Evolutionary conservation across 1,139 yeast genomes (phyloP).

Genomic region (Torulaspora pretoriensis): DNA sequence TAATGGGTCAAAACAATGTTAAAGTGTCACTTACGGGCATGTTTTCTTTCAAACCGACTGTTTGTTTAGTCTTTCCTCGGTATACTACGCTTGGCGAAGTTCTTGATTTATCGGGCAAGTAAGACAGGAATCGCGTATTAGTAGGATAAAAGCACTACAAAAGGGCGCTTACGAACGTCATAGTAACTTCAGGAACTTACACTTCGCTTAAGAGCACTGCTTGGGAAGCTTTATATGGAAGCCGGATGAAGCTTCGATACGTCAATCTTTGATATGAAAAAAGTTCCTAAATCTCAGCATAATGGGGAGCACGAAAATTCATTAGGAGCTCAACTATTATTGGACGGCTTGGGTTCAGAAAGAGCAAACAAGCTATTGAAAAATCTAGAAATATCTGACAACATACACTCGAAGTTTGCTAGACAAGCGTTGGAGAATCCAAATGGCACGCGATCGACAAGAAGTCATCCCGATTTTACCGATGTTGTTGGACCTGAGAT

Average conservation of each 20-base stretch:
- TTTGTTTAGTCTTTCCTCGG: neutral
- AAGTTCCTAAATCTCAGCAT: constrained; percentile 3
- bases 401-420: constrained; percentile 16
- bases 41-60: neutral
- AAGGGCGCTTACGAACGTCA: neutral
- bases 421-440: constrained; percentile 14
- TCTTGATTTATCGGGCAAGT: neutral
- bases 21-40: neutral
- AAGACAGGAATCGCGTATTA: neutral
- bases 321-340: neutral
- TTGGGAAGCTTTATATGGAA: neutral
- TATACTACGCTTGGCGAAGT: neutral
- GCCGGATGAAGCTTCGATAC: constrained; percentile 11
- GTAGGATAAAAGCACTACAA: neutral
- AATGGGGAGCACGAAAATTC: constrained; percentile 1
- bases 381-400: constrained; percentile 17
- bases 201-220: neutral
- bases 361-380: constrained; percentile 11
- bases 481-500: neutral
- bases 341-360: constrained; percentile 1
- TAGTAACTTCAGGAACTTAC: neutral
- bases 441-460: constrained; percentile 11
- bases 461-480: constrained; percentile 6
- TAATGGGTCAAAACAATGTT: no score
- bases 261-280: constrained; percentile 9